Evolutionary conservation across 495 filamentous ascomycete species (phyloP).

Genomic region (Xanthoparmelia taractica): DNA sequence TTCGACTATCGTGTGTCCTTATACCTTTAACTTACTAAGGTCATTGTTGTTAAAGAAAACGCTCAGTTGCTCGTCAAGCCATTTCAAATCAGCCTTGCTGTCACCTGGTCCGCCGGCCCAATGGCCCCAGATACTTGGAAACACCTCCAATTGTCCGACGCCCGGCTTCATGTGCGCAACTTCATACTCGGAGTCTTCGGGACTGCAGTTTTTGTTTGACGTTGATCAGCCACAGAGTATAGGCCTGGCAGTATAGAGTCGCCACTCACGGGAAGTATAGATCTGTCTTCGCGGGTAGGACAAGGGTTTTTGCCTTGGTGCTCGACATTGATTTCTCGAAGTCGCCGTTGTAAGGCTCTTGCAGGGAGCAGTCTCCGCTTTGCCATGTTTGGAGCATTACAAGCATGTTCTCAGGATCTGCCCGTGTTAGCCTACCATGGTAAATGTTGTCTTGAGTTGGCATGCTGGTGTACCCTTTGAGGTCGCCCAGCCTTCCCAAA

Average conservation of each 20-base stretch:
- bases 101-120: slow-evolving; percentile 59
- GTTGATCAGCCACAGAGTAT: background rate
- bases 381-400: slow-evolving; percentile 71
- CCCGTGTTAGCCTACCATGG: slow-evolving; percentile 13
- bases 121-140: slow-evolving; percentile 65
- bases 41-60: slow-evolving; percentile 35
- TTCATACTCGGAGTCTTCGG: slow-evolving; percentile 63
- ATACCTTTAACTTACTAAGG: background rate
- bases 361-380: slow-evolving; percentile 54
- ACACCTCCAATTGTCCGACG: slow-evolving; percentile 47
- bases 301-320: slow-evolving; percentile 60
- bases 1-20: background rate
- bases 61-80: slow-evolving; percentile 54
- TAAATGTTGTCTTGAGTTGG: background rate
- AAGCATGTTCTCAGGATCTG: slow-evolving; percentile 60
- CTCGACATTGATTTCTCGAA: slow-evolving; percentile 57
- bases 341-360: slow-evolving; percentile 56
- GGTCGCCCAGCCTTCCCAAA: slow-evolving; percentile 66
- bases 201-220: slow-evolving; percentile 34
- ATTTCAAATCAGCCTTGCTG: slow-evolving; percentile 56
- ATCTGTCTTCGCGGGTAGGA: slow-evolving; percentile 59
- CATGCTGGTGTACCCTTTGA: slow-evolving; percentile 43
- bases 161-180: slow-evolving; percentile 55
- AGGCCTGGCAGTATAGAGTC: background rate
- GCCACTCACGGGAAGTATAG: slow-evolving; percentile 61